Conservation (phyloP, 352 stramenopile genomes). For the Pythium phragmiticola region DNA sequence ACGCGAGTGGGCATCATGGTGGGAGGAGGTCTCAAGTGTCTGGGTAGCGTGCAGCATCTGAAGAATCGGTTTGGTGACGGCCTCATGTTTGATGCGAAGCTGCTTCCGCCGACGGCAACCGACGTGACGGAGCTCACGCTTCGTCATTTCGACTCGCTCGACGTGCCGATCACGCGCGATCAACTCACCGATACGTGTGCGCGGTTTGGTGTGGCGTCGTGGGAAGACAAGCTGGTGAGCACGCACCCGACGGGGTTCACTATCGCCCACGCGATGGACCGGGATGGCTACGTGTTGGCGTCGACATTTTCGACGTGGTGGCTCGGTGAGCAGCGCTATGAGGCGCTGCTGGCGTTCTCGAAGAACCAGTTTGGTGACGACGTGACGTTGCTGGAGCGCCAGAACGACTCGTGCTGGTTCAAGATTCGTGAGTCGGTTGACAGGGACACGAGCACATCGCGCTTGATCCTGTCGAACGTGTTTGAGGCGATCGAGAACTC, state of each 20-base stretch:
- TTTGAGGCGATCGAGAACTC: conserved; percentile 44
- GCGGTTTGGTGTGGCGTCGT: conserved; percentile 25
- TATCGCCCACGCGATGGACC: conserved; percentile 29
- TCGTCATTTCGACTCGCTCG: conserved; percentile 26
- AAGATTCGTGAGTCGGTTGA: conserved; percentile 28
- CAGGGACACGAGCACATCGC: conserved; percentile 1
- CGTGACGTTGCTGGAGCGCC: conserved; percentile 40
- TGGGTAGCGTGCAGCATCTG: conserved; percentile 86
- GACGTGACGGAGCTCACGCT: conserved; percentile 33
- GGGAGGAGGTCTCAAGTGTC: conserved; percentile 40
- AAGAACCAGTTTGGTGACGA: conserved; percentile 28
- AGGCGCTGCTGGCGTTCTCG: conserved; percentile 26
- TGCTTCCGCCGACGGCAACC: conserved; percentile 17
- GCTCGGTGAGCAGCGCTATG: conserved; percentile 33
- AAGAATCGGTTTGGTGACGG: conserved; percentile 93
- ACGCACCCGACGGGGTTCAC: conserved; percentile 39
- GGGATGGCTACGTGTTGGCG: conserved; percentile 33
- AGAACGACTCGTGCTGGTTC: conserved; percentile 52
- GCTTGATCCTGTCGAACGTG: conserved; percentile 29
- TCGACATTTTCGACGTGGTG: conserved; percentile 38
- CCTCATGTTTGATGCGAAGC: conserved; percentile 79
- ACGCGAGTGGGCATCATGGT: conserved; percentile 85
- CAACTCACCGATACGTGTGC: conserved; percentile 26
- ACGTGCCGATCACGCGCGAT: conserved; percentile 28
- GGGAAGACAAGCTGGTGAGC: conserved; percentile 26